phyloP scores from a whole-genome alignment of 139 green algal genomes.

The Zygnema cylindricum region DNA sequence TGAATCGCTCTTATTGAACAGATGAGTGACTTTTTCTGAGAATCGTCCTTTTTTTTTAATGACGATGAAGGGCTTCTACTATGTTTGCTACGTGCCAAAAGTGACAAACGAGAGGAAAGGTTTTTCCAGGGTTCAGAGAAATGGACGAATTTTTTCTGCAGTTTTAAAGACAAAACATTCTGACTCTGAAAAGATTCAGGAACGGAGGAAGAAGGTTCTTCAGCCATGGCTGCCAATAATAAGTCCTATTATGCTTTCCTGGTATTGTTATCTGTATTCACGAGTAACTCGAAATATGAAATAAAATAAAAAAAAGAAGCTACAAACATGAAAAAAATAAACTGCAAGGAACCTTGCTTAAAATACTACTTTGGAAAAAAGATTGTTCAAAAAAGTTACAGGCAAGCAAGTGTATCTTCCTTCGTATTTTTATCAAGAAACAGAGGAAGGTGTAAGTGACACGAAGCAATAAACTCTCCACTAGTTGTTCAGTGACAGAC shows the following conservation, averaged over 20 bases:
- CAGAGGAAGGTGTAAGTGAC: no score
- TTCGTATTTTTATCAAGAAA: no score
- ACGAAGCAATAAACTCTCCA: no score
- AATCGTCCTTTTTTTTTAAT: background rate
- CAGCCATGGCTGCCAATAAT: background rate
- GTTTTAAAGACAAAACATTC: background rate
- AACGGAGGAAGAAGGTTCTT: background rate
- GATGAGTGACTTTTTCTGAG: background rate
- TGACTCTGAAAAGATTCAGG: background rate
- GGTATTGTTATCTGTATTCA: no score
- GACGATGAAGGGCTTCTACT: background rate
- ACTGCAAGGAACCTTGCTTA: no score
- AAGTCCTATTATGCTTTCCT: background rate
- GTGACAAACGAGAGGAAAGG: background rate
- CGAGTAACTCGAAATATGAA: no score
- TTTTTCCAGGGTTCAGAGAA: background rate
- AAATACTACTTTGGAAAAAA: no score
- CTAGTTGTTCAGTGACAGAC: no score
- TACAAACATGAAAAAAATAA: no score
- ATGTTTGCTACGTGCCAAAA: background rate
- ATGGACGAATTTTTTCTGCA: background rate
- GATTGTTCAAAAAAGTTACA: background rate
- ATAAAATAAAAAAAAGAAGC: no score
- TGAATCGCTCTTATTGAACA: background rate
- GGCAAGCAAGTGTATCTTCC: no score